Percentiles rank a stretch among this genome's conserved stretches.
These are phyloP conservation scores for Termitomyces sp. DNA, from an alignment of 768 basidiomycete genomes.

Conservation along the genomic window DNA sequence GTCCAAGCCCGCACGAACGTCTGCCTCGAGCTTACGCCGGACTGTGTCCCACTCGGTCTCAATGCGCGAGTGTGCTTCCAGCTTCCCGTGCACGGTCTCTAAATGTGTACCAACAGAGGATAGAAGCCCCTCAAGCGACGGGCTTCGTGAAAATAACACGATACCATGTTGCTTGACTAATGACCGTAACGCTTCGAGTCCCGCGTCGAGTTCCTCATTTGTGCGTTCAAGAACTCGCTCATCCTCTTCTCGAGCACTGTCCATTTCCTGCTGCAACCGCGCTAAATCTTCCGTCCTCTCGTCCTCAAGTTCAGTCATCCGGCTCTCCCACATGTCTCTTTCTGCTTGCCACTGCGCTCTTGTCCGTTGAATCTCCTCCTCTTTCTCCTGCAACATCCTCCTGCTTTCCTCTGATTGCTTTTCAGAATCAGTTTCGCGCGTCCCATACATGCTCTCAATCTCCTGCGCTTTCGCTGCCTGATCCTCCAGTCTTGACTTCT, in stretches of 20 bases:
- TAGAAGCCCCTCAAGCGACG: slow-evolving; percentile 43
- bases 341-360: slow-evolving; percentile 37
- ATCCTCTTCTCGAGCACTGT: slow-evolving; percentile 35
- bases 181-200: slow-evolving; percentile 38
- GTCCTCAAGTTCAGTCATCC: slow-evolving; percentile 42
- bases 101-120: slow-evolving; percentile 48
- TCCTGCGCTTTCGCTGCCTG: slow-evolving; percentile 31
- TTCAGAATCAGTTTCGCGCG: slow-evolving; percentile 36
- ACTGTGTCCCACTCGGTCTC: slow-evolving; percentile 44
- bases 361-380: slow-evolving; percentile 31
- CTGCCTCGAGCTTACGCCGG: slow-evolving; percentile 43
- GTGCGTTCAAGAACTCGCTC: slow-evolving; percentile 28
- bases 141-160: slow-evolving; percentile 45
- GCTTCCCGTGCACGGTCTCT: slow-evolving; percentile 36
- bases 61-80: slow-evolving; percentile 35
- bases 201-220: slow-evolving; percentile 46
- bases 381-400: slow-evolving; percentile 35
- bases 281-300: slow-evolving; percentile 43
- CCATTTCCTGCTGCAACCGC: slow-evolving; percentile 43
- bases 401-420: slow-evolving; percentile 28
- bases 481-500: slow-evolving; percentile 37
- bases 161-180: slow-evolving; percentile 56
- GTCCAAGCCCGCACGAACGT: slow-evolving; percentile 38
- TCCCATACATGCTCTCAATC: slow-evolving; percentile 33
- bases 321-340: slow-evolving; percentile 44